Percentiles rank a stretch among this genome's conserved stretches.
These are phyloP conservation scores for Colletotrichum zoysiae DNA, from an alignment of 2,329 filamentous ascomycete species.

Conservation along the genomic window DNA sequence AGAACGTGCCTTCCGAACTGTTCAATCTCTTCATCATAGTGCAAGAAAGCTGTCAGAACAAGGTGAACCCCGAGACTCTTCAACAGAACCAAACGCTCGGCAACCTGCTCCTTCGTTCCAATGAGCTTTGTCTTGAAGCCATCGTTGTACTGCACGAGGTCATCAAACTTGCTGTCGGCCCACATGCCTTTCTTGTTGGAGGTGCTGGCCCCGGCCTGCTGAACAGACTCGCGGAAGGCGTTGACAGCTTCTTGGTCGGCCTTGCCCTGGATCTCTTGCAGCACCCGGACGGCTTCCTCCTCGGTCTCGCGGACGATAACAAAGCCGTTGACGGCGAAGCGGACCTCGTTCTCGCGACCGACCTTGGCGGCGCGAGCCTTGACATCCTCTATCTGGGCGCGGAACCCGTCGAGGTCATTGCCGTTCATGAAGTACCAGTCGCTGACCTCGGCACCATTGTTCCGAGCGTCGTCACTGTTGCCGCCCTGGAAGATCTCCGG, in stretches of 20 bases:
- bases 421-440: conserved; percentile 70
- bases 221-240: conserved; percentile 61
- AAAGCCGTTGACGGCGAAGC: conserved; percentile 64
- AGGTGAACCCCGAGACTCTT: conserved; percentile 60
- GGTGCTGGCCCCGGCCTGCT: conserved; percentile 62
- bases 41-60: conserved; percentile 61
- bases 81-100: conserved; percentile 61
- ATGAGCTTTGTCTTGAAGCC: conserved; percentile 68
- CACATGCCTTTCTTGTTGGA: conserved; percentile 65
- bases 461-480: conserved; percentile 63
- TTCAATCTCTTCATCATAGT: conserved; percentile 66
- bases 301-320: conserved; percentile 64
- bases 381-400: conserved; percentile 62
- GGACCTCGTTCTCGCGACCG: conserved; percentile 56
- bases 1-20: conserved; percentile 61
- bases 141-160: conserved; percentile 67
- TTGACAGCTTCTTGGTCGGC: conserved; percentile 63
- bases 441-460: conserved; percentile 60
- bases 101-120: conserved; percentile 64
- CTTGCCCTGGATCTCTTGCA: conserved; percentile 66
- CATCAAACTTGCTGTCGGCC: conserved; percentile 64
- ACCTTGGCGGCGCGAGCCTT: conserved; percentile 58
- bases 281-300: conserved; percentile 61
- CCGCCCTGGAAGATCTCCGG: conserved; percentile 67
- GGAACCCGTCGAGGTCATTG: conserved; percentile 66